Conservation (phyloP, 805 yeast genomes). For the Suhomyces tanzawaensis region DNA sequence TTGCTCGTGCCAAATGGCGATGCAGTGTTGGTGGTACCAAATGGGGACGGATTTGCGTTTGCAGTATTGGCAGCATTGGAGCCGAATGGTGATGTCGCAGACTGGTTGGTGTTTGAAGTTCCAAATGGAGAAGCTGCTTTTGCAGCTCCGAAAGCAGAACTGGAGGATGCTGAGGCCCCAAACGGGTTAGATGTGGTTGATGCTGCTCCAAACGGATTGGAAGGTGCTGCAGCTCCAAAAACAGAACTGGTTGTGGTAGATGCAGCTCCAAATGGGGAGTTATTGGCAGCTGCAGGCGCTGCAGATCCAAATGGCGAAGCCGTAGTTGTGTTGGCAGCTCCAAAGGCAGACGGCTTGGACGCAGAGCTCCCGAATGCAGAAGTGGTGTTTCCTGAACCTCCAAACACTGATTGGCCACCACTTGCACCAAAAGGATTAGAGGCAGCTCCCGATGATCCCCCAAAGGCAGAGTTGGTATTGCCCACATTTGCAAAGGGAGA, state of each 20-base stretch:
- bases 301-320: slow-evolving; percentile 9
- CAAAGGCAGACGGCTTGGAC: slow-evolving; percentile 7
- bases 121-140: slow-evolving; percentile 15
- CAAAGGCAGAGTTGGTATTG: neutral
- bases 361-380: slow-evolving; percentile 3
- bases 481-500: neutral
- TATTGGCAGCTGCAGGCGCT: neutral
- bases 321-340: slow-evolving; percentile 4
- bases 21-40: slow-evolving; percentile 6
- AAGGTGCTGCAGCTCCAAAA: neutral
- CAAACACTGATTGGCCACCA: neutral
- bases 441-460: neutral
- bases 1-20: slow-evolving; percentile 7
- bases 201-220: slow-evolving; percentile 3
- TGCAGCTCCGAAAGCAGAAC: neutral
- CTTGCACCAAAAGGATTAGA: neutral
- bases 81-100: neutral
- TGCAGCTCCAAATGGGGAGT: slow-evolving; percentile 10
- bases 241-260: slow-evolving; percentile 1
- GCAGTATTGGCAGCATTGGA: too few relatives aligned
- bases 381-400: neutral
- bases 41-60: too few relatives aligned
- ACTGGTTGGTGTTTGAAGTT: slow-evolving; percentile 4
- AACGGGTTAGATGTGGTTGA: slow-evolving; percentile 2
- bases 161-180: neutral